Conservation (phyloP, 805 yeast species). For the Ogataea kodamae region DNA sequence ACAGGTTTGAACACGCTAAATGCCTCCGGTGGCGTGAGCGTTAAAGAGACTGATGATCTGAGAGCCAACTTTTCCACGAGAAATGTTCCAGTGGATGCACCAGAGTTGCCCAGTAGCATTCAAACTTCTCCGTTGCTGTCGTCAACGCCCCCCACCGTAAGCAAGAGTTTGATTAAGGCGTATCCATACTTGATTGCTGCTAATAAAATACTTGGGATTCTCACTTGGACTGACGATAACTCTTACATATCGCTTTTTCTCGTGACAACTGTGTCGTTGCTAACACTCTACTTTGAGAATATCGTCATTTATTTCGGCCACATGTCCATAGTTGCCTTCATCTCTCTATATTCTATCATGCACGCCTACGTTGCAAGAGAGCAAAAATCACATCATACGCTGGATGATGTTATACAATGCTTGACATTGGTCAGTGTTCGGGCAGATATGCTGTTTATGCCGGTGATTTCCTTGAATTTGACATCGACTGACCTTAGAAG, state of each 20-base stretch:
- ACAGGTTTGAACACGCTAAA: constrained; percentile 17
- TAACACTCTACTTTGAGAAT: constrained; percentile 75
- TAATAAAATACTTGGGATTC: constrained; percentile 63
- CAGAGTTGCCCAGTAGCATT: constrained; percentile 26
- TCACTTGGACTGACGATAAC: constrained; percentile 92
- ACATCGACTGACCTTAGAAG: constrained; percentile 77
- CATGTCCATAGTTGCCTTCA: constrained; percentile 57
- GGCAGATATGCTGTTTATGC: constrained; percentile 72
- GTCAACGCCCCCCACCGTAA: constrained; percentile 87
- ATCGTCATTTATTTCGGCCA: constrained; percentile 82
- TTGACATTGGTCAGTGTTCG: constrained; percentile 72
- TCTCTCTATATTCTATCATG: constrained; percentile 57
- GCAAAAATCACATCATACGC: constrained; percentile 66
- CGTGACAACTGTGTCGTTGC: constrained; percentile 49
- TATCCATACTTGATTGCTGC: constrained; percentile 80
- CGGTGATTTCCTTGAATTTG: constrained; percentile 71
- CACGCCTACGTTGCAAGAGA: constrained; percentile 55
- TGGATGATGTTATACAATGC: constrained; percentile 80
- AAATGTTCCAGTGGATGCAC: constrained; percentile 17
- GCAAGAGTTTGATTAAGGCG: constrained; percentile 75
- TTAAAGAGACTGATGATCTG: constrained; percentile 33
- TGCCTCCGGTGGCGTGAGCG: constrained; percentile 25
- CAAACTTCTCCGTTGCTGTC: constrained; percentile 78
- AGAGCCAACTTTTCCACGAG: constrained; percentile 41
- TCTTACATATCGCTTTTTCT: constrained; percentile 68